A percentile compares a stretch with the other conserved stretches of the same genome.
phyloP scores from a whole-genome alignment of 768 basidiomycete genomes.

The Kwoniella newhampshirensis region DNA sequence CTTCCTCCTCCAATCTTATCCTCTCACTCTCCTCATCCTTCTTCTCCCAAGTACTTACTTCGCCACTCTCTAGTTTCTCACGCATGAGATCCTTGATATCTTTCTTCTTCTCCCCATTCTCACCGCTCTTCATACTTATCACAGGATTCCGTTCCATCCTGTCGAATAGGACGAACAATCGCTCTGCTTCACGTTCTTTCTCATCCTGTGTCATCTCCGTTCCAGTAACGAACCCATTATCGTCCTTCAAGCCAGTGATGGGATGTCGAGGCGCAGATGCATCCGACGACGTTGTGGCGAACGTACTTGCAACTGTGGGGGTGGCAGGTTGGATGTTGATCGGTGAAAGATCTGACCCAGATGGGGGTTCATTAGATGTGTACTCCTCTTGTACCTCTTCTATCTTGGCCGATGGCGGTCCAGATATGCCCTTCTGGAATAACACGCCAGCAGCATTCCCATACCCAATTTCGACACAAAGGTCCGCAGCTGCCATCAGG shows the following conservation, averaged over 20 bases:
- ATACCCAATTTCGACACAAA: constrained; percentile 69
- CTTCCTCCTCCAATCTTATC: constrained; percentile 17
- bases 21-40: constrained; percentile 20
- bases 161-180: constrained; percentile 86
- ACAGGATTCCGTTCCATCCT: constrained; percentile 67
- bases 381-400: constrained; percentile 33
- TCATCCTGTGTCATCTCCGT: constrained; percentile 89
- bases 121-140: constrained; percentile 27
- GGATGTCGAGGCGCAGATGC: constrained; percentile 23
- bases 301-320: background rate
- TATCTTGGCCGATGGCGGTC: constrained; percentile 39
- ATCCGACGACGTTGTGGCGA: background rate
- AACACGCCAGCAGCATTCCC: constrained; percentile 94
- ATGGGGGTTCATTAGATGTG: background rate
- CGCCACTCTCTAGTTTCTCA: constrained; percentile 29
- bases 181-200: constrained; percentile 90
- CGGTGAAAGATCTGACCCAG: constrained; percentile 8
- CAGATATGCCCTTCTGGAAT: constrained; percentile 76
- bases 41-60: constrained; percentile 24
- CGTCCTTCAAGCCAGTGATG: constrained; percentile 63
- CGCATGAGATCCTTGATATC: constrained; percentile 59
- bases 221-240: constrained; percentile 56
- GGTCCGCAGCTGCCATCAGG: constrained; percentile 7
- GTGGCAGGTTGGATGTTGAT: constrained; percentile 9
- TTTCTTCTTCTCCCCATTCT: constrained; percentile 54